These are phyloP conservation scores for Sordariomycetes sp. DNA, from an alignment of 2,329 filamentous ascomycete genomes.

Conservation along the genomic window DNA sequence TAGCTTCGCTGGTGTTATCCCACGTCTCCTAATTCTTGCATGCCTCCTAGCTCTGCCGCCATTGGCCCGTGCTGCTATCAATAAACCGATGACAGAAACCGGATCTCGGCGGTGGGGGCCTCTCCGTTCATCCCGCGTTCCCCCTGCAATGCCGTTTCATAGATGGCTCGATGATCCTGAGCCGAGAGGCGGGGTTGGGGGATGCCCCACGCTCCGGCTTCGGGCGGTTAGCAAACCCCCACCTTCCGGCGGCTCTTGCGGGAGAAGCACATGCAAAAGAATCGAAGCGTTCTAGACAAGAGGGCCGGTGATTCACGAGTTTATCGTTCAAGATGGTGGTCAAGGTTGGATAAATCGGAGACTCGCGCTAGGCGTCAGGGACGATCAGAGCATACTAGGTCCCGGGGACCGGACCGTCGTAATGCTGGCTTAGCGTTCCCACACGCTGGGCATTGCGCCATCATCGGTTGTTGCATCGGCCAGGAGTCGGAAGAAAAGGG, in stretches of 20 bases:
- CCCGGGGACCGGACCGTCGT: not conserved
- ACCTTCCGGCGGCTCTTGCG: not conserved
- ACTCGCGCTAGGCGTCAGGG: not conserved
- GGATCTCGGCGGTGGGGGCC: not conserved
- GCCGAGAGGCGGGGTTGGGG: not conserved
- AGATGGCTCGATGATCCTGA: not conserved
- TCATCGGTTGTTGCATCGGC: not conserved
- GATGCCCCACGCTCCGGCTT: not conserved
- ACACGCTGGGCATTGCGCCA: not conserved
- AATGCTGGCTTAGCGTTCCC: not conserved
- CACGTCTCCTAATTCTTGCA: no score
- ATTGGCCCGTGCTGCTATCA: no score
- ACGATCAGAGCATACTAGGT: not conserved
- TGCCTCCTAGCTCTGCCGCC: no score
- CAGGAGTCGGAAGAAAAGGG: not conserved
- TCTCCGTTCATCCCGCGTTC: not conserved
- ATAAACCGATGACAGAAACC: not conserved
- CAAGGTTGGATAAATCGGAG: not conserved
- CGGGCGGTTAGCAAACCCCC: not conserved
- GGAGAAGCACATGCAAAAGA: not conserved
- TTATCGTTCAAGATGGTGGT: not conserved
- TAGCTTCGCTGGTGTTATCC: no score
- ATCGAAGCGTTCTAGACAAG: not conserved
- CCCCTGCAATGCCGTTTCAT: not conserved
- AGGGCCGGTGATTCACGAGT: not conserved